Evolutionary conservation across 805 yeast species (phyloP).

Genomic region (Suhomyces prunicola): DNA sequence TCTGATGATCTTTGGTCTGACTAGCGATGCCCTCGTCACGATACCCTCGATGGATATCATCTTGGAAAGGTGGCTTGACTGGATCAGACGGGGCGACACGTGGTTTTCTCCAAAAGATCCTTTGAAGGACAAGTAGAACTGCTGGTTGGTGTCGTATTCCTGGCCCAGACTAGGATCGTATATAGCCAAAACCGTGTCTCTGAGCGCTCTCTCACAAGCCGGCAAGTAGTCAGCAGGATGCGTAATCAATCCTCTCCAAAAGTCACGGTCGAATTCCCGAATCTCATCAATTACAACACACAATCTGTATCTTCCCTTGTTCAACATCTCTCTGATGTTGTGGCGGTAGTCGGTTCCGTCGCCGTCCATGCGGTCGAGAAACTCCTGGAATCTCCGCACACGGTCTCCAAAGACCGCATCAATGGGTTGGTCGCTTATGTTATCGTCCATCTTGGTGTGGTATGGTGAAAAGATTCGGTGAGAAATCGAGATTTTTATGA

Average conservation of each 20-base stretch:
- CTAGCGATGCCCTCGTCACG: conserved; percentile 88
- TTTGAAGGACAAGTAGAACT: conserved; percentile 72
- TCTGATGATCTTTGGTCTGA: conserved; percentile 86
- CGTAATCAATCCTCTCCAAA: conserved; percentile 73
- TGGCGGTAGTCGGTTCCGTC: conserved; percentile 63
- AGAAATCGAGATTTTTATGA: conserved; percentile 1
- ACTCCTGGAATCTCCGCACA: conserved; percentile 84
- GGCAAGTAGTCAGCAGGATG: conserved; percentile 85
- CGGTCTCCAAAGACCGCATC: conserved; percentile 70
- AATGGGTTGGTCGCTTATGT: conserved; percentile 29
- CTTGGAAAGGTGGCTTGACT: conserved; percentile 72
- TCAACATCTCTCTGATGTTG: conserved; percentile 69
- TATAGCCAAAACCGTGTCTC: conserved; percentile 72
- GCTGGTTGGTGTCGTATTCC: conserved; percentile 57
- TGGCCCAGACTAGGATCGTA: conserved; percentile 56
- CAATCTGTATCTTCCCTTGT: conserved; percentile 62
- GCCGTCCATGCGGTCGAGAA: conserved; percentile 55
- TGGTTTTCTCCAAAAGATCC: conserved; percentile 91
- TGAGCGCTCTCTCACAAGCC: conserved; percentile 81
- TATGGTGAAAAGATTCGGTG: background rate
- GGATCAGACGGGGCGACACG: conserved; percentile 83
- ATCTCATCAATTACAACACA: conserved; percentile 81
- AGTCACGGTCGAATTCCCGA: conserved; percentile 73
- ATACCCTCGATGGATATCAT: conserved; percentile 91
- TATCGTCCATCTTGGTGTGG: conserved; percentile 19